Conservation (phyloP, 805 yeast species). For the Ogataea methanolica region DNA sequence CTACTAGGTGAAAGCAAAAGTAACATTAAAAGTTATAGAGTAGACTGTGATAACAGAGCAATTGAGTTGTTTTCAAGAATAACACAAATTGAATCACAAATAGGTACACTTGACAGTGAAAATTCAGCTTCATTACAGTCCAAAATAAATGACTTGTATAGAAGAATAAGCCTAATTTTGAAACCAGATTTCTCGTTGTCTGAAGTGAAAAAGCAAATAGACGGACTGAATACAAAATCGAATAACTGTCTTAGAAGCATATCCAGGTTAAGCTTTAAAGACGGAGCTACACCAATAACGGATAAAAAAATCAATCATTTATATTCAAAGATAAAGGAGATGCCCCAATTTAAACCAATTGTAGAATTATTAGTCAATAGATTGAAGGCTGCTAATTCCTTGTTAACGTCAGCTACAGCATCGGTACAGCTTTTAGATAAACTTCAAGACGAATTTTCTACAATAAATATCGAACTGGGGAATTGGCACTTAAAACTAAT, state of each 20-base stretch:
- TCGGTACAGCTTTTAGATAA: slow-evolving; percentile 11
- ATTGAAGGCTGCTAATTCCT: slow-evolving; percentile 16
- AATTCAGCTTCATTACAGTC: slow-evolving; percentile 15
- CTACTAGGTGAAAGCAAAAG: not conserved
- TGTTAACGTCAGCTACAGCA: slow-evolving; percentile 5
- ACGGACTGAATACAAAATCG: slow-evolving; percentile 5
- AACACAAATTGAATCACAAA: slow-evolving; percentile 6
- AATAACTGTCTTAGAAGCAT: slow-evolving; percentile 7
- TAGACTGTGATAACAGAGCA: not conserved
- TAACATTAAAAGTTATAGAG: not conserved
- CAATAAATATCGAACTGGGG: slow-evolving; percentile 13
- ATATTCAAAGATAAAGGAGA: slow-evolving; percentile 14
- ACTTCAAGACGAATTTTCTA: slow-evolving; percentile 12
- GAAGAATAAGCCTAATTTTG: slow-evolving; percentile 16
- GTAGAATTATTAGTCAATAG: slow-evolving; percentile 14
- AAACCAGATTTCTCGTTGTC: slow-evolving; percentile 11
- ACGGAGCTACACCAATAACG: slow-evolving; percentile 8
- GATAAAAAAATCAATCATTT: slow-evolving; percentile 17
- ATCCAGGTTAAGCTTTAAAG: slow-evolving; percentile 4
- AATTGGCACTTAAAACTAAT: slow-evolving; percentile 22
- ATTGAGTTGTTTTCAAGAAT: slow-evolving; percentile 12
- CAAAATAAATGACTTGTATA: slow-evolving; percentile 23
- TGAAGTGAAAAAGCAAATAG: slow-evolving; percentile 14
- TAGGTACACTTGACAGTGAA: slow-evolving; percentile 9
- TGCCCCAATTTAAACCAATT: slow-evolving; percentile 16